Evolutionary conservation across 768 basidiomycete species (phyloP), one percentile per base, ranked within the genome.

Genomic region (Infundibulicybe gibba): DNA sequence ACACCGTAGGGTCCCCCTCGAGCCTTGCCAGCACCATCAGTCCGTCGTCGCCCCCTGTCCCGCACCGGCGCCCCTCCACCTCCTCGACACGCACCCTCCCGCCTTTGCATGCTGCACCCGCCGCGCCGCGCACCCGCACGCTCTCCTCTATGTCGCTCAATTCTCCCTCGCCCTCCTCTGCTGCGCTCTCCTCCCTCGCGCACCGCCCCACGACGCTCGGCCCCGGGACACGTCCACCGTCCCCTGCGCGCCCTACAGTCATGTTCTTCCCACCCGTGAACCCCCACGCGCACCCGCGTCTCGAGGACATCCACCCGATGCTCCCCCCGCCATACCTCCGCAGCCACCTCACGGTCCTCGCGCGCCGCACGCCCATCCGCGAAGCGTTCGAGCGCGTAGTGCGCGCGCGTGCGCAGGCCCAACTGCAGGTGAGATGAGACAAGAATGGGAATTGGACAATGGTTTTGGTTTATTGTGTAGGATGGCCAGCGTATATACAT

Each of bases 331-430:
- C 87, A 35, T 89, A 88, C 58, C 61, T 87, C 50, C 77, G 70
- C 54, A 79, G 83, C 48, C 88, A 90, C 49, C 68, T 89, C 61
- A 85, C 85, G 15, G 76, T 87, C 40, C 67, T 88, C 30, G 69
- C 76, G 14, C 74, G 81, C 61, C 74, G 83, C 42, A 80, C 75
- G 43, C 86, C 88, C 17, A 67, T 90, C 47, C 72, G 77, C 54
- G 87, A 87, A 60, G 80, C 83, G 17, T 81, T 80, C 55, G 87
- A 88, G 48, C 74, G 84, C 43, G 80, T 87, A 32, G 69, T 76
- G 47, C 63, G 69, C 37, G 85, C 82, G 25, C 25, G 25, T 8
- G 25, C 25, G 8, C 25, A 25, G 20, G 85, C 81, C 68, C 63
- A 70, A 43, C 54, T 56, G 40, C 62, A 57, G 46, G 51, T 47